Conservation (phyloP, 73 alveolate species). For the Durusdinium trenchii region DNA sequence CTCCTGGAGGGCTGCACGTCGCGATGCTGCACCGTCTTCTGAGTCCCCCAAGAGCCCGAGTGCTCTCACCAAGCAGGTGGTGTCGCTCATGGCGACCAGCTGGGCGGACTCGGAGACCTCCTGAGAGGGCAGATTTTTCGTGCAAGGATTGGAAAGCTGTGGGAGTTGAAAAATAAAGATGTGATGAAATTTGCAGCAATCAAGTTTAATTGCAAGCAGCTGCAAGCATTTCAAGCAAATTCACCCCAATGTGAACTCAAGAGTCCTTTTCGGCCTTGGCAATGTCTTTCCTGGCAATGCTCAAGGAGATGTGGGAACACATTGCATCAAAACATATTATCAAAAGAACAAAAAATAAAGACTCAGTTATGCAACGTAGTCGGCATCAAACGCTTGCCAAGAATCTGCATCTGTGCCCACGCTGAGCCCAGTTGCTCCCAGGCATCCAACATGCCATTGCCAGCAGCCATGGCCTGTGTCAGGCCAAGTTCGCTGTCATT, state of each 20-base stretch:
- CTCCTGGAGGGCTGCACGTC: slow-evolving; percentile 33
- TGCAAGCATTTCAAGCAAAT: background rate
- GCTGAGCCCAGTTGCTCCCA: slow-evolving; percentile 67
- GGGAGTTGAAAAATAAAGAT: background rate
- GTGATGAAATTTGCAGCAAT: background rate
- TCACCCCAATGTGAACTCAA: background rate
- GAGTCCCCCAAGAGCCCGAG: slow-evolving; percentile 4
- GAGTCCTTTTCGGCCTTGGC: slow-evolving; percentile 87
- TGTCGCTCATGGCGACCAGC: slow-evolving; percentile 6
- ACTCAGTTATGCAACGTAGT: background rate
- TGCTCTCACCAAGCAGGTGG: too few species aligned
- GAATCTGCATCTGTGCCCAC: slow-evolving; percentile 73
- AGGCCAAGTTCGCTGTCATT: too few species aligned
- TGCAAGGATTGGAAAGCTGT: too few species aligned
- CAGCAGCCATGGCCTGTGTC: slow-evolving; percentile 60
- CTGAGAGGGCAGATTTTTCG: background rate
- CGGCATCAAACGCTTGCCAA: background rate
- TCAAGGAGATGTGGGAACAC: too few species aligned
- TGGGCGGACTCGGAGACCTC: slow-evolving; percentile 59
- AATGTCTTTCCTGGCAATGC: slow-evolving; percentile 50
- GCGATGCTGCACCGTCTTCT: background rate
- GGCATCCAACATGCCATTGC: slow-evolving; percentile 52
- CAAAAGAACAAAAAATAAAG: background rate
- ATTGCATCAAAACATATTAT: background rate
- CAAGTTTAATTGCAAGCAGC: background rate